Conservation (phyloP, 306 rosid genomes). For the Ormosia semicastrata region DNA sequence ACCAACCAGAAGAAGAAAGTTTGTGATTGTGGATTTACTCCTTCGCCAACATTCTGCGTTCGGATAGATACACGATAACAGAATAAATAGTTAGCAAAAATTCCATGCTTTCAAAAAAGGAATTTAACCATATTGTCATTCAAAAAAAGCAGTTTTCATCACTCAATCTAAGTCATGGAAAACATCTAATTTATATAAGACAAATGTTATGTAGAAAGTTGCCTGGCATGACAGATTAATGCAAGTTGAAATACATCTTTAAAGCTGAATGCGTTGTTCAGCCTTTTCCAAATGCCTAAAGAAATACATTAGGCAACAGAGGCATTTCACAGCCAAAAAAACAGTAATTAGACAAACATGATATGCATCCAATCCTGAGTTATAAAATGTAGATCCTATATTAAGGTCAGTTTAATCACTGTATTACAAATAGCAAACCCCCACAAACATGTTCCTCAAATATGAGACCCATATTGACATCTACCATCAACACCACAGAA, state of each 20-base stretch:
- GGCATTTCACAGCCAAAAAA: background rate
- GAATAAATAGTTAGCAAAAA: background rate
- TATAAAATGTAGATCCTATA: conserved; percentile 14
- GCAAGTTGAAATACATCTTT: background rate
- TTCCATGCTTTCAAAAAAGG: background rate
- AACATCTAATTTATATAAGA: background rate
- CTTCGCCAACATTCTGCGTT: conserved; percentile 71
- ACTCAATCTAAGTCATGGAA: background rate
- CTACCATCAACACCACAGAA: background rate
- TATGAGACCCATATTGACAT: background rate
- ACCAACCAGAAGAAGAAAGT: conserved; percentile 90
- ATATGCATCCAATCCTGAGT: conserved; percentile 10
- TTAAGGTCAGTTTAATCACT: conserved; percentile 8
- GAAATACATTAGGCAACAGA: background rate
- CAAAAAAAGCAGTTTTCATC: background rate
- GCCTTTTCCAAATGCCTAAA: background rate
- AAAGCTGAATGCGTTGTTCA: background rate
- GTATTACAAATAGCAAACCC: background rate
- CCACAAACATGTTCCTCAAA: background rate
- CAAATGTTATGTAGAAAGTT: background rate
- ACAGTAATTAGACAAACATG: background rate
- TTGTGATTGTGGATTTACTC: conserved; percentile 69
- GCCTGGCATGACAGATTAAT: background rate
- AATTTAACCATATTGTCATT: conserved; percentile 1
- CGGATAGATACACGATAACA: conserved; percentile 21